These are phyloP conservation scores for Kwoniella mangroviensis DNA, from an alignment of 768 basidiomycete species.

Conservation along the genomic window DNA sequence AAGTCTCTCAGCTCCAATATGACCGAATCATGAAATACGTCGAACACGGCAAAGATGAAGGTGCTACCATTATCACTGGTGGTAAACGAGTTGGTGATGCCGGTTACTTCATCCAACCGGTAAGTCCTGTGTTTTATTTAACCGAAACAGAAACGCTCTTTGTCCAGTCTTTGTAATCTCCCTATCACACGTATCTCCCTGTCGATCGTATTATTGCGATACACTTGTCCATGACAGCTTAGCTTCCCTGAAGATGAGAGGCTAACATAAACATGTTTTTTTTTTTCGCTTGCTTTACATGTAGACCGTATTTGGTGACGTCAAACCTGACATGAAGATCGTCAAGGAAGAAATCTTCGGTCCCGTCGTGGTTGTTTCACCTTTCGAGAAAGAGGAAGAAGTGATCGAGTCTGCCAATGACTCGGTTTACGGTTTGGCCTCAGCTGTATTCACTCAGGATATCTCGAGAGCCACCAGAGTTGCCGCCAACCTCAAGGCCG, in stretches of 20 bases:
- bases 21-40: constrained; percentile 74
- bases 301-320: constrained; percentile 73
- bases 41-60: constrained; percentile 69
- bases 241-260: neutral
- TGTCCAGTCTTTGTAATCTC: neutral
- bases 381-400: constrained; percentile 81
- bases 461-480: constrained; percentile 73
- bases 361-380: constrained; percentile 81
- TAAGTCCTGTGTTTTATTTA: constrained; percentile 17
- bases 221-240: neutral
- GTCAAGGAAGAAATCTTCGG: constrained; percentile 93
- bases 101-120: constrained; percentile 75
- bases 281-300: too few species aligned
- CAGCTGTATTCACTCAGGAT: constrained; percentile 75
- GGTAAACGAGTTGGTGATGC: constrained; percentile 71
- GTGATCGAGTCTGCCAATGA: constrained; percentile 80
- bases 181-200: neutral
- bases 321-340: constrained; percentile 74
- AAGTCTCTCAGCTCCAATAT: constrained; percentile 65
- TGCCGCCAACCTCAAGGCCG: constrained; percentile 77
- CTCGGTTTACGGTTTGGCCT: constrained; percentile 82
- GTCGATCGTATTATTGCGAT: neutral
- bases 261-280: neutral
- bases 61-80: constrained; percentile 70
- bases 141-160: neutral